Percentiles rank a stretch among this genome's conserved stretches.
Evolutionary conservation across 2,329 filamentous ascomycete genomes (phyloP).

Genomic region (Microsporum canis): DNA sequence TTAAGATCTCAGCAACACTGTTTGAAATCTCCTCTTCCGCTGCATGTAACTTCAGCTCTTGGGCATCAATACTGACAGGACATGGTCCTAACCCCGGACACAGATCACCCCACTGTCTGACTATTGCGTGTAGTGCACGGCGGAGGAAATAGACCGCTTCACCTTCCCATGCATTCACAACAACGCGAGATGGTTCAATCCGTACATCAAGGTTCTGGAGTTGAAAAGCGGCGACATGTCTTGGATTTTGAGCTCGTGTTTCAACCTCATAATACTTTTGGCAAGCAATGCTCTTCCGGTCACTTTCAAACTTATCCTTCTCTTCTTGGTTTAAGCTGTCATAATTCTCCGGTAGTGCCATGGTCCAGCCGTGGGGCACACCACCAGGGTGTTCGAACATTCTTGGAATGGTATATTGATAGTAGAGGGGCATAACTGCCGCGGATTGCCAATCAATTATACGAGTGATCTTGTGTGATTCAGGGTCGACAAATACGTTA

Average conservation of each 20-base stretch:
- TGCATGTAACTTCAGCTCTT: slow-evolving; percentile 19
- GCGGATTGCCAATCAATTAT: slow-evolving; percentile 26
- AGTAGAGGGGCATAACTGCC: slow-evolving; percentile 22
- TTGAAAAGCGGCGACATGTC: slow-evolving; percentile 20
- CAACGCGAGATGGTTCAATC: slow-evolving; percentile 24
- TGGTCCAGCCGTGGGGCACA: background rate
- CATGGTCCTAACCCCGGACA: slow-evolving; percentile 12
- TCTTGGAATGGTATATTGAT: slow-evolving; percentile 18
- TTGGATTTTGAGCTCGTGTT: slow-evolving; percentile 12
- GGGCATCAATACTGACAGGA: slow-evolving; percentile 17
- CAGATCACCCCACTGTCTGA: slow-evolving; percentile 16
- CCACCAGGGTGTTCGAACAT: background rate
- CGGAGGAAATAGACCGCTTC: slow-evolving; percentile 25
- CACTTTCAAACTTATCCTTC: slow-evolving; percentile 18
- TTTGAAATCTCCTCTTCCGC: slow-evolving; percentile 24
- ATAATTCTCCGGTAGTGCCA: slow-evolving; percentile 19
- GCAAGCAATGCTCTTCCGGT: slow-evolving; percentile 22
- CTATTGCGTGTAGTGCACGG: slow-evolving; percentile 11
- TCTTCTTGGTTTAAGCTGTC: slow-evolving; percentile 17
- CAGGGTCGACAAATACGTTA: slow-evolving; percentile 25
- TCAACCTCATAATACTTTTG: slow-evolving; percentile 27
- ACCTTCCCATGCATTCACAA: slow-evolving; percentile 25
- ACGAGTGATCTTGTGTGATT: slow-evolving; percentile 18
- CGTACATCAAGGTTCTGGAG: slow-evolving; percentile 20
- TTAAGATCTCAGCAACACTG: slow-evolving; percentile 20